phyloP scores from a whole-genome alignment of 129 eudicot species.

The Tagetes erecta region DNA sequence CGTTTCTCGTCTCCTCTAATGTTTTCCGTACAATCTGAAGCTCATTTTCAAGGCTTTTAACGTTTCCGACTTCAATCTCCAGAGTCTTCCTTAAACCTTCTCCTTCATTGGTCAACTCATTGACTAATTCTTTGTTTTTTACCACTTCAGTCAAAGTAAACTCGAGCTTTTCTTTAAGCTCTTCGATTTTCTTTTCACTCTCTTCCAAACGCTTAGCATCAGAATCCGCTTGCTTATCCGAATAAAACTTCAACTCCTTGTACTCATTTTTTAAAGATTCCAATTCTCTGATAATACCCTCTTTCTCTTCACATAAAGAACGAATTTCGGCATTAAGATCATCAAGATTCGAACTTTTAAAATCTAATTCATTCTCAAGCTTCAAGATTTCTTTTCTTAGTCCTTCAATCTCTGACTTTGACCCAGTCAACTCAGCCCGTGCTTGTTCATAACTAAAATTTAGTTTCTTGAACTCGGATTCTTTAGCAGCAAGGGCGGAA shows the following conservation, averaged over 20 bases:
- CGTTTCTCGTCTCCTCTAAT: slow-evolving; percentile 45
- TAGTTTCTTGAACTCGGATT: slow-evolving; percentile 49
- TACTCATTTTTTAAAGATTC: slow-evolving; percentile 43
- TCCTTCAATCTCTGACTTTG: slow-evolving; percentile 45
- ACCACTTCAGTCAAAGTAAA: slow-evolving; percentile 35
- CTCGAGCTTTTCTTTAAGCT: slow-evolving; percentile 61
- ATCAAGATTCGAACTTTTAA: slow-evolving; percentile 45
- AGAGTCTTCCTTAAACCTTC: slow-evolving; percentile 51
- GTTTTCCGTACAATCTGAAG: slow-evolving; percentile 36
- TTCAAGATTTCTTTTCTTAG: slow-evolving; percentile 47
- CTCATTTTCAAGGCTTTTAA: slow-evolving; percentile 46
- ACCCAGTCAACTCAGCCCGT: slow-evolving; percentile 41
- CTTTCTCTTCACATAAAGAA: slow-evolving; percentile 46
- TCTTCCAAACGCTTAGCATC: slow-evolving; percentile 67
- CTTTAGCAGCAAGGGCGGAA: slow-evolving; percentile 56
- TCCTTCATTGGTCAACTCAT: slow-evolving; percentile 52
- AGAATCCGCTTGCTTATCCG: slow-evolving; percentile 55
- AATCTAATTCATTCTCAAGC: slow-evolving; percentile 47
- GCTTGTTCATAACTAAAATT: slow-evolving; percentile 48
- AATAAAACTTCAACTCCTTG: slow-evolving; percentile 35
- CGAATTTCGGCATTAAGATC: slow-evolving; percentile 47
- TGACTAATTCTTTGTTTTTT: slow-evolving; percentile 39
- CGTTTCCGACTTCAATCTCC: slow-evolving; percentile 44
- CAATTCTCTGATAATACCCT: slow-evolving; percentile 41
- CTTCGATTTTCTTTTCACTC: slow-evolving; percentile 39